These are phyloP conservation scores for Fraxinus baroniana DNA, from an alignment of 305 asterid species.

Conservation along the genomic window DNA sequence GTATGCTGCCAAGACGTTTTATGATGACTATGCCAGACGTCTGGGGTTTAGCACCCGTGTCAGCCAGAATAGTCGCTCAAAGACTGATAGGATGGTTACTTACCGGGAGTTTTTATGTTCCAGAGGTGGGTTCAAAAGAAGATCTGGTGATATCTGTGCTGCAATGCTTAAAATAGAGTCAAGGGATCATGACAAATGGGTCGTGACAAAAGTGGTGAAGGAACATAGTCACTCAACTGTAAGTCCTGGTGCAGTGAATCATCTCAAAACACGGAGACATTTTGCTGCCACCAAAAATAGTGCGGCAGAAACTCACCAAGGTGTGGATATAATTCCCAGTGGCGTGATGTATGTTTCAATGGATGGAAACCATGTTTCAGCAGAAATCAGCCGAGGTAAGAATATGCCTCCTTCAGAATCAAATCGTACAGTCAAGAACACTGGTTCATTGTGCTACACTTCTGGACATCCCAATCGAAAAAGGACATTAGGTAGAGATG, in stretches of 20 bases:
- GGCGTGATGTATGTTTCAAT: conserved; percentile 74
- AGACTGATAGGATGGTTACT: conserved; percentile 35
- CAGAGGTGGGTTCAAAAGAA: conserved; percentile 49
- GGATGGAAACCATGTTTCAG: conserved; percentile 46
- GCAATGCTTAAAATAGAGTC: conserved; percentile 70
- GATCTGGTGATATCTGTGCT: conserved; percentile 56
- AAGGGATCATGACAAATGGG: conserved; percentile 56
- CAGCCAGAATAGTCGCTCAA: conserved; percentile 35
- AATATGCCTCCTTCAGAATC: conserved; percentile 36
- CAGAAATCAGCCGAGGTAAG: conserved; percentile 46
- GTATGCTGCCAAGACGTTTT: conserved; percentile 57
- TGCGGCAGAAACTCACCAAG: conserved; percentile 42
- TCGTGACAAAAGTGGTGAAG: conserved; percentile 60
- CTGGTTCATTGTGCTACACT: conserved; percentile 31
- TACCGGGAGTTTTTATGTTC: conserved; percentile 52
- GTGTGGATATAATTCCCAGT: conserved; percentile 56
- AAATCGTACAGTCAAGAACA: conserved; percentile 35
- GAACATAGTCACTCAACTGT: conserved; percentile 55
- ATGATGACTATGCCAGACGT: conserved; percentile 62
- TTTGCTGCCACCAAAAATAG: conserved; percentile 52
- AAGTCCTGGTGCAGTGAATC: conserved; percentile 47
- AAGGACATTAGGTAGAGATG: conserved; percentile 72
- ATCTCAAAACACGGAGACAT: conserved; percentile 52
- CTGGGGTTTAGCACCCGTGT: conserved; percentile 56
- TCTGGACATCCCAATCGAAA: conserved; percentile 39